phyloP scores from a whole-genome alignment of 345 rosid species.

The thale cress (Arabidopsis thaliana) region DNA sequence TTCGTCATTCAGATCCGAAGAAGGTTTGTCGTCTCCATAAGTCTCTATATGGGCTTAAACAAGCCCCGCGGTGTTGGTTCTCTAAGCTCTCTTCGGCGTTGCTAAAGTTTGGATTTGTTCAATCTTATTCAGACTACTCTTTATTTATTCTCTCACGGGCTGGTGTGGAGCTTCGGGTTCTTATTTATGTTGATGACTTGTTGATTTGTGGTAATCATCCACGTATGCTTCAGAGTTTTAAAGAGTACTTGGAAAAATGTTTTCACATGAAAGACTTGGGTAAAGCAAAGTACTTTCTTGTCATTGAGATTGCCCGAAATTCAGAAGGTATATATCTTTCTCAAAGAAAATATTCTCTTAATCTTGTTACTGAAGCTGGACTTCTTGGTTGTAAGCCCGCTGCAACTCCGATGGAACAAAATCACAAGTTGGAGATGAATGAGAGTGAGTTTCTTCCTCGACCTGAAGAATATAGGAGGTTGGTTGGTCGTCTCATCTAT shows the following conservation, averaged over 20 bases:
- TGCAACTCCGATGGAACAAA: neutral
- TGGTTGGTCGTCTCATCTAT: neutral
- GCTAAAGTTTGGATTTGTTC: neutral
- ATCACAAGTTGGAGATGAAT: neutral
- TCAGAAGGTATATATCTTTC: neutral
- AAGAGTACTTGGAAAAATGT: neutral
- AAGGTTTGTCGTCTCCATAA: neutral
- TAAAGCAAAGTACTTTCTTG: neutral
- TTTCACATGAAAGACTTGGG: neutral
- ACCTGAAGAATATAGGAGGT: no score
- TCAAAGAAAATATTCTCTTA: neutral
- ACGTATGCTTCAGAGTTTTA: neutral
- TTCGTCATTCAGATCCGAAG: accelerated
- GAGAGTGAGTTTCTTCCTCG: accelerated
- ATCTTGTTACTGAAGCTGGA: neutral
- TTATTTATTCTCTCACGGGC: neutral
- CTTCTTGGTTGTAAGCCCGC: neutral
- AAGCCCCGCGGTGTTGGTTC: neutral
- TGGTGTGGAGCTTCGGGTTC: neutral
- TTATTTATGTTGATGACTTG: neutral
- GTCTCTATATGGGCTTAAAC: neutral
- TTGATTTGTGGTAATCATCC: neutral
- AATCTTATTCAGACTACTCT: neutral
- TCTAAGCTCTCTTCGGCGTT: neutral
- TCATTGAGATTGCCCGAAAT: neutral